Percentiles rank a stretch among this genome's conserved stretches.
Conservation (phyloP, 176 grass and related monocot genomes). For the Oryza glumipatula region DNA sequence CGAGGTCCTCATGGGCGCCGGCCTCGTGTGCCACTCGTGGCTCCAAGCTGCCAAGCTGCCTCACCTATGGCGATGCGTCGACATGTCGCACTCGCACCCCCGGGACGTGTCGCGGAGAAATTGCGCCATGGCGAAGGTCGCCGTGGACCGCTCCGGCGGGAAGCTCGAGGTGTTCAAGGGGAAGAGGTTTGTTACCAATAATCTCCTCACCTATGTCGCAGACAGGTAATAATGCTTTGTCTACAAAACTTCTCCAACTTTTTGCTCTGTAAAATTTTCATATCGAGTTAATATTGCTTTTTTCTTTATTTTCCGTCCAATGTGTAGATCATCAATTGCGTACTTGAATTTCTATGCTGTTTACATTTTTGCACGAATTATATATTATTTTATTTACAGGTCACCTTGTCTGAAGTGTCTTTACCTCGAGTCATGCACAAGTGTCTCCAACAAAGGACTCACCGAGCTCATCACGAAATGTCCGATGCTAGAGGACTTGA, state of each 20-base stretch:
- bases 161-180: not conserved
- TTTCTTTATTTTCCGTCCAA: no score
- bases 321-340: no score
- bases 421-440: not conserved
- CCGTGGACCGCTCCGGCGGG: not conserved
- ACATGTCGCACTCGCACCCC: not conserved
- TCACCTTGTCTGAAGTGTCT: not conserved
- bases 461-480: not conserved
- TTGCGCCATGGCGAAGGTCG: not conserved
- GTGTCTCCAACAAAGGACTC: not conserved
- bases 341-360: no score
- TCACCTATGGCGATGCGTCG: not conserved
- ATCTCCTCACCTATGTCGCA: not conserved
- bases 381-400: not conserved
- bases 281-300: no score
- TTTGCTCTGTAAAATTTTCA: no score
- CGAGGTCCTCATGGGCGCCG: slow-evolving; percentile 16
- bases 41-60: not conserved
- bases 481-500: not conserved
- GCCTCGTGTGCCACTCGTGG: slow-evolving; percentile 35
- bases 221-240: not conserved
- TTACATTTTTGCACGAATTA: no score
- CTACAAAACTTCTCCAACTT: no score
- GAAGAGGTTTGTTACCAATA: not conserved
- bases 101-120: not conserved